Conservation (phyloP, 208 protist genomes). For the Borovskyia barvae region DNA sequence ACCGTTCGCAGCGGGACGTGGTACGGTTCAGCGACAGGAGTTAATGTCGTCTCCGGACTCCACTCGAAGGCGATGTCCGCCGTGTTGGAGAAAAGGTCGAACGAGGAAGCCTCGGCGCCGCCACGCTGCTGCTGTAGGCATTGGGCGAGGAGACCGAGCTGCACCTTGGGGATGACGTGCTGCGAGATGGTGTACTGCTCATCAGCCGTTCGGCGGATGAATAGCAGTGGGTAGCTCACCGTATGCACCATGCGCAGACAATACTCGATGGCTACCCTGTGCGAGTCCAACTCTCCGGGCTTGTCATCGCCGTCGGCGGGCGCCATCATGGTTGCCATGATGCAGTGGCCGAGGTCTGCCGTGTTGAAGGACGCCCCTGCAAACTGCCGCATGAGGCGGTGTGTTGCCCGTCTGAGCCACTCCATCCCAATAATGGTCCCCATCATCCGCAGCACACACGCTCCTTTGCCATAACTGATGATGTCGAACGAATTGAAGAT, state of each 20-base stretch:
- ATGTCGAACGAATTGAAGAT: conserved; percentile 54
- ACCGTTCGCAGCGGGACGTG: conserved; percentile 21
- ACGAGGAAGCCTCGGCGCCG: background rate
- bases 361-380: conserved; percentile 23
- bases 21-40: conserved; percentile 11
- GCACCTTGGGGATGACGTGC: conserved; percentile 17
- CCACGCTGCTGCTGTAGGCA: conserved; percentile 14
- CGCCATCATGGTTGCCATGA: conserved; percentile 22
- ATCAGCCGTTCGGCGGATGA: conserved; percentile 20
- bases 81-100: conserved; percentile 20
- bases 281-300: no score
- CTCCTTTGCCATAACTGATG: conserved; percentile 83
- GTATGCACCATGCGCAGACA: conserved; percentile 26
- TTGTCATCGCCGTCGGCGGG: conserved; percentile 9
- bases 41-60: conserved; percentile 13
- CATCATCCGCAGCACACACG: conserved; percentile 78
- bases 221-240: conserved; percentile 44
- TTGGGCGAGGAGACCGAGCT: conserved; percentile 16
- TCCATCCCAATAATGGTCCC: conserved; percentile 32
- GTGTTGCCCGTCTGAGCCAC: conserved; percentile 26
- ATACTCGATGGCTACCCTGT: conserved; percentile 12
- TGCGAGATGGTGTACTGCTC: conserved; percentile 38
- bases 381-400: conserved; percentile 38
- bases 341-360: conserved; percentile 40
- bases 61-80: conserved; percentile 13